A percentile compares a stretch with the other conserved stretches of the same genome.
Evolutionary conservation across 805 yeast genomes (phyloP).

Genomic region (Maudiozyma barnettii): DNA sequence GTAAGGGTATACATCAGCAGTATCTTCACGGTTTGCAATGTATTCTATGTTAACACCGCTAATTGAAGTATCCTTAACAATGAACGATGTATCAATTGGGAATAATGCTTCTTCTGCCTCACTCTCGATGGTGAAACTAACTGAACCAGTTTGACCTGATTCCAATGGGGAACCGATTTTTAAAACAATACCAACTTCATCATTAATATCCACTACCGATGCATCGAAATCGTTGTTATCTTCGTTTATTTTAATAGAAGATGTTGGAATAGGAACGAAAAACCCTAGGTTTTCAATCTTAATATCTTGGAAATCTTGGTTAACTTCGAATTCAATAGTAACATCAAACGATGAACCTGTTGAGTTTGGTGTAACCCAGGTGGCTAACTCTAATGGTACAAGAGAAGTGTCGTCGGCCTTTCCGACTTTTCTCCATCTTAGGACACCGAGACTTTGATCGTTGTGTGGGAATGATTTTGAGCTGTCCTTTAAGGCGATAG

Average conservation of each 20-base stretch:
- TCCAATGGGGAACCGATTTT: conserved; percentile 42
- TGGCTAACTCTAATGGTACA: conserved; percentile 65
- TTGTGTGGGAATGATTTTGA: conserved; percentile 81
- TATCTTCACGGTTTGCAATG: conserved; percentile 35
- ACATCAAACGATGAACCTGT: conserved; percentile 55
- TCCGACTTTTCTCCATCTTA: conserved; percentile 81
- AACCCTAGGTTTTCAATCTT: conserved; percentile 39
- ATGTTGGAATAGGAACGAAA: conserved; percentile 58
- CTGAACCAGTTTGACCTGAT: conserved; percentile 53
- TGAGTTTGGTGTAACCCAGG: conserved; percentile 59
- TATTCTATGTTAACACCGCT: conserved; percentile 59
- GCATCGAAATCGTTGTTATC: conserved; percentile 43
- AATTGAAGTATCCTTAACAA: conserved; percentile 32
- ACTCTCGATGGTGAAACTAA: conserved; percentile 69
- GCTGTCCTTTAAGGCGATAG: conserved; percentile 68
- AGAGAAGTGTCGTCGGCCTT: conserved; percentile 44
- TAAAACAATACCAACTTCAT: conserved; percentile 58
- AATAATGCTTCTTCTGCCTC: conserved; percentile 74
- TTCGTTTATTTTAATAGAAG: conserved; percentile 42
- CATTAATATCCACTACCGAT: conserved; percentile 46
- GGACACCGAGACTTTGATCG: conserved; percentile 81
- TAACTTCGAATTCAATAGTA: conserved; percentile 82
- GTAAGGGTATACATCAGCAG: conserved; percentile 51
- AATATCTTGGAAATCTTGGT: conserved; percentile 30
- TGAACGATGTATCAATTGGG: conserved; percentile 74